These are phyloP conservation scores for Trichoderma lentiforme DNA, from an alignment of 2,329 filamentous ascomycete genomes.

Conservation along the genomic window DNA sequence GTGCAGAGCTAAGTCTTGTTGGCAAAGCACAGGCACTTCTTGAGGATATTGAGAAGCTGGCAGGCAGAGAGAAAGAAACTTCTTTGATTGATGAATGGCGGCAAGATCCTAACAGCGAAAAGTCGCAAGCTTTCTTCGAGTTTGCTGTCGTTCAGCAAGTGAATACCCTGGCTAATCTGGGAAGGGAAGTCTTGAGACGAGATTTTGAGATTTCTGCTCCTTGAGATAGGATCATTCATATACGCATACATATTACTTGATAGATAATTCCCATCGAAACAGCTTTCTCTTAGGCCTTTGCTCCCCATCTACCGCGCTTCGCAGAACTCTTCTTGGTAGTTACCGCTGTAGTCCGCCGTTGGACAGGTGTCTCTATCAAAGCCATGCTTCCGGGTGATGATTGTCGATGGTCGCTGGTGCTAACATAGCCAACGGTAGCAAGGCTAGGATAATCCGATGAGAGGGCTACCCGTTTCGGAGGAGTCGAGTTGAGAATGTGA, in stretches of 20 bases:
- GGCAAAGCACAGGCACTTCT: constrained; percentile 46
- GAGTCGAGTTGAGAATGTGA: constrained; percentile 19
- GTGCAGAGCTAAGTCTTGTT: constrained; percentile 45
- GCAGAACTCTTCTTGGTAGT: background rate
- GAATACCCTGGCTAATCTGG: constrained; percentile 44
- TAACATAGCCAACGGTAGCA: constrained; percentile 12
- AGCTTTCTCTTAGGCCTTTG: constrained; percentile 3
- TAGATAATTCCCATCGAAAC: background rate
- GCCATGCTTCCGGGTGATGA: constrained; percentile 20
- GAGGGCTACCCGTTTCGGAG: constrained; percentile 27
- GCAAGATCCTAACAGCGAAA: constrained; percentile 37
- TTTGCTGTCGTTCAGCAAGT: constrained; percentile 48
- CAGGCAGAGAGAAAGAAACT: constrained; percentile 44
- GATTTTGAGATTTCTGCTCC: constrained; percentile 34
- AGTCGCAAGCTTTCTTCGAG: constrained; percentile 47
- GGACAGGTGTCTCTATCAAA: background rate
- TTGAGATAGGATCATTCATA: background rate
- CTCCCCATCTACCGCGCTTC: constrained; percentile 11
- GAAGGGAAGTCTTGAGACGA: constrained; percentile 40
- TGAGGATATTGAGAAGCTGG: constrained; percentile 45
- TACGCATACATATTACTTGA: background rate
- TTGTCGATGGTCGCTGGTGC: constrained; percentile 16
- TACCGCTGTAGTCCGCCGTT: constrained; percentile 8
- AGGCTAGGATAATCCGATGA: constrained; percentile 24
- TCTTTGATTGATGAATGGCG: constrained; percentile 44